These are phyloP conservation scores for Phytophthora chlamydospora DNA, from an alignment of 352 stramenopile genomes.

Conservation along the genomic window DNA sequence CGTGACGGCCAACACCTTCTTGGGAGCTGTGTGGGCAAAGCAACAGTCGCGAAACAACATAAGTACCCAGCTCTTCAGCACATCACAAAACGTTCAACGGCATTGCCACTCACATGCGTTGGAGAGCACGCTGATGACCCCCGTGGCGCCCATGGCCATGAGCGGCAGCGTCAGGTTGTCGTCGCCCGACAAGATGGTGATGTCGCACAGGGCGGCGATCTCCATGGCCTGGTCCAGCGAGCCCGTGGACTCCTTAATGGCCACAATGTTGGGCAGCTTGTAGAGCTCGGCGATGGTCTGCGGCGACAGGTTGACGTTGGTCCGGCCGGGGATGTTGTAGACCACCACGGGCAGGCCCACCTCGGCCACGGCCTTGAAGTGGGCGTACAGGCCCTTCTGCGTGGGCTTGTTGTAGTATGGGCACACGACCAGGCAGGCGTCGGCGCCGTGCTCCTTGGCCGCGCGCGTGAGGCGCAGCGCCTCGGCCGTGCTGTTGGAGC, in stretches of 20 bases:
- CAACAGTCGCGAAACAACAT: constrained; percentile 1
- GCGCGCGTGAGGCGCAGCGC: constrained; percentile 86
- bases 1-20: constrained; percentile 87
- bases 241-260: constrained; percentile 98
- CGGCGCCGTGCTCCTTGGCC: constrained; percentile 92
- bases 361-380: constrained; percentile 92
- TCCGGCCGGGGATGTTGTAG: constrained; percentile 98
- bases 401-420: constrained; percentile 99
- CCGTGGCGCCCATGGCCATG: constrained; percentile 89
- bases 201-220: constrained; percentile 89
- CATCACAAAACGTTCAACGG: not conserved
- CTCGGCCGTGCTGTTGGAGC: constrained; percentile 93
- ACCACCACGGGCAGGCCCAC: constrained; percentile 94
- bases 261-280: constrained; percentile 96
- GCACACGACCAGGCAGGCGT: constrained; percentile 96
- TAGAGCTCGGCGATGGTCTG: constrained; percentile 94
- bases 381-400: constrained; percentile 94
- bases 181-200: constrained; percentile 92
- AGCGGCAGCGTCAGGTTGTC: constrained; percentile 92
- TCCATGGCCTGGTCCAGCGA: constrained; percentile 90
- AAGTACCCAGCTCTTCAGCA: constrained; percentile 1
- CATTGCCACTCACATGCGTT: constrained; percentile 71
- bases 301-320: constrained; percentile 94
- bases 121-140: constrained; percentile 92
- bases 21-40: constrained; percentile 55